Evolutionary conservation across 805 yeast species (phyloP).

Genomic region (Suhomyces tanzawaensis): DNA sequence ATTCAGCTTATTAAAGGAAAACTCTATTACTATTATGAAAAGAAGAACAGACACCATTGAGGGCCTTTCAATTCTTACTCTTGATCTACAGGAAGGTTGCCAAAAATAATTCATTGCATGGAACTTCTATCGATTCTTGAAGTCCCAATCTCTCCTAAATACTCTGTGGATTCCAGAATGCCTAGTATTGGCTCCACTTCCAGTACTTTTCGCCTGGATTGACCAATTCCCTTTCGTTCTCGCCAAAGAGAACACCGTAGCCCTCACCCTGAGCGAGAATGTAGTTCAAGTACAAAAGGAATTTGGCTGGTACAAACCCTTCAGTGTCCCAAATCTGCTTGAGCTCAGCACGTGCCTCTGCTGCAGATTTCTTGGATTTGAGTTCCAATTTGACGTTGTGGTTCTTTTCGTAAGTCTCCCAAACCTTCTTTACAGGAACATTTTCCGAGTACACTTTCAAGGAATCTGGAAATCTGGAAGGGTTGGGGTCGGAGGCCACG

Average conservation of each 20-base stretch:
- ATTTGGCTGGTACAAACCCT: constrained; percentile 31
- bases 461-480: constrained; percentile 40
- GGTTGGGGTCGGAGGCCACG: constrained; percentile 21
- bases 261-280: constrained; percentile 38
- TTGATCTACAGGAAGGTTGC: no score
- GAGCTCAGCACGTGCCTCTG: constrained; percentile 31
- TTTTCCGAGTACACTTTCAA: constrained; percentile 43
- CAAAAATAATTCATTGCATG: no score
- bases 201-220: constrained; percentile 45
- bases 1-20: no score
- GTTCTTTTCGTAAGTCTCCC: constrained; percentile 38
- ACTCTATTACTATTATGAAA: no score
- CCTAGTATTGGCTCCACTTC: constrained; percentile 46
- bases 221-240: constrained; percentile 40
- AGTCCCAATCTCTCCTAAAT: no score
- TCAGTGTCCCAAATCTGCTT: constrained; percentile 18
- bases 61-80: no score
- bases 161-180: no score
- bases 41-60: no score
- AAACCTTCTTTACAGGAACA: constrained; percentile 38
- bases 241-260: constrained; percentile 32
- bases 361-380: constrained; percentile 12
- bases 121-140: no score
- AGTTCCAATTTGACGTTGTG: constrained; percentile 27
- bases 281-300: constrained; percentile 35